Conservation (phyloP, 2,329 filamentous ascomycete genomes). For the Botrytis byssoidea region DNA sequence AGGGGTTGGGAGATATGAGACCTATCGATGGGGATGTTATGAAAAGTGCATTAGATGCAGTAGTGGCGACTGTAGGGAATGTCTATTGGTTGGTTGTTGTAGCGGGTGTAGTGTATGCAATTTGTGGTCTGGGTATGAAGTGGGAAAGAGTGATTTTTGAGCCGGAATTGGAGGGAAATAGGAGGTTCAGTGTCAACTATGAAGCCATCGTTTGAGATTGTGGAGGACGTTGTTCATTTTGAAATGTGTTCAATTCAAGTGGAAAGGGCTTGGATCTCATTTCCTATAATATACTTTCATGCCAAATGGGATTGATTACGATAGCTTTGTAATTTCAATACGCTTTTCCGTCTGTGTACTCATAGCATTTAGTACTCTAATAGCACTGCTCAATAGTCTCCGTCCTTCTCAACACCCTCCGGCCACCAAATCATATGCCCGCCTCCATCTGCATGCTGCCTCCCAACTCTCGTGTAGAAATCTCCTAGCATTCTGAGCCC, state of each 20-base stretch:
- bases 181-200: background rate
- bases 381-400: background rate
- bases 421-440: slow-evolving; percentile 33
- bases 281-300: background rate
- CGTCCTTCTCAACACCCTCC: slow-evolving; percentile 17
- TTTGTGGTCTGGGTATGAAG: background rate
- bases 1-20: background rate
- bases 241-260: background rate
- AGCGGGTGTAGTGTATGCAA: background rate
- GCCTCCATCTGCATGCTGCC: slow-evolving; percentile 24
- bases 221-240: background rate
- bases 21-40: background rate
- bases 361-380: background rate
- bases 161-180: background rate
- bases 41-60: background rate
- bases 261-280: background rate
- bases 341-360: background rate
- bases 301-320: background rate
- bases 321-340: background rate
- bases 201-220: background rate
- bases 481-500: slow-evolving; percentile 31
- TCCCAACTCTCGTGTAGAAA: slow-evolving; percentile 23
- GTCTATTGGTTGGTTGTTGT: background rate
- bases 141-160: background rate
- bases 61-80: background rate